Percentiles rank a stretch among this genome's conserved stretches.
These are phyloP conservation scores for barley (Hordeum vulgare) DNA, from an alignment of 176 grass and related monocot genomes.

Conservation along the genomic window MorexV3_pseudomolecules_assembly NC_058523.1:19700567-19701066, in stretches of 20 bases:
- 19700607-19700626: neutral
- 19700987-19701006: neutral
- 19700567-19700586: neutral
- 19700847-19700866: neutral
- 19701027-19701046: neutral
- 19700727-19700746: neutral
- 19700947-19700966: neutral
- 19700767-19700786: too few species aligned
- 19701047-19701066: neutral
- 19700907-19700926: neutral
- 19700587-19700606: neutral
- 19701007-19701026: neutral
- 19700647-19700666: neutral
- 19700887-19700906: neutral
- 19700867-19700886: neutral
- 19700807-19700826: neutral
- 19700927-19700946: neutral
- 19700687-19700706: neutral
- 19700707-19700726: neutral
- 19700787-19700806: neutral
- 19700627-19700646: neutral
- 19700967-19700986: neutral
- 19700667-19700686: neutral
- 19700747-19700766: neutral
- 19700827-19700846: neutral